These are phyloP conservation scores for Alternaria triticina DNA, from an alignment of 2,329 filamentous ascomycete species.

Conservation along the genomic window DNA sequence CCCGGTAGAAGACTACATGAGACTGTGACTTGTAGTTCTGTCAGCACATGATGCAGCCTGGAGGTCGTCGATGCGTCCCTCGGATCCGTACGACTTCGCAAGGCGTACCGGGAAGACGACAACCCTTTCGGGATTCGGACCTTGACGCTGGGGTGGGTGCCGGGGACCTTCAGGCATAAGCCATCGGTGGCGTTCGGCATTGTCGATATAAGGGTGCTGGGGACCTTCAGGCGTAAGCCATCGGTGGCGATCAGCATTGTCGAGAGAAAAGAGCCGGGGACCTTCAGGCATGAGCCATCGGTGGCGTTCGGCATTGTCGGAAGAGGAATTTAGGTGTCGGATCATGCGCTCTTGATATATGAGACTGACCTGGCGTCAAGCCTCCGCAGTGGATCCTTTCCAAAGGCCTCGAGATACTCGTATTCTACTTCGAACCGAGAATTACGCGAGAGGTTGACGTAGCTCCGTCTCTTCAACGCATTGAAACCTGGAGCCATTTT, in stretches of 20 bases:
- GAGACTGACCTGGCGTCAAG: slow-evolving; percentile 14
- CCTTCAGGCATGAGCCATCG: slow-evolving; percentile 4
- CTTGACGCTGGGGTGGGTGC: neutral
- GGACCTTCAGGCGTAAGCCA: slow-evolving; percentile 4
- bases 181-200: slow-evolving; percentile 7
- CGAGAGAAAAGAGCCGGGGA: neutral
- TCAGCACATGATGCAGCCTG: neutral
- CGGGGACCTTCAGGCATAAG: slow-evolving; percentile 2
- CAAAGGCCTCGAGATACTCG: slow-evolving; percentile 17
- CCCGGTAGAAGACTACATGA: neutral
- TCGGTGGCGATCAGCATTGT: slow-evolving; percentile 9
- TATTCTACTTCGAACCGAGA: slow-evolving; percentile 22
- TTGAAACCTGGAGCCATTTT: slow-evolving; percentile 15
- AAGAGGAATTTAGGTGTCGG: neutral
- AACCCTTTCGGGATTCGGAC: neutral
- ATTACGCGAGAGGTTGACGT: slow-evolving; percentile 23
- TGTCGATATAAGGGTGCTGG: slow-evolving; percentile 1
- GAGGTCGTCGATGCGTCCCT: neutral
- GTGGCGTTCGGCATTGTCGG: slow-evolving; percentile 8
- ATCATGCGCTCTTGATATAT: slow-evolving; percentile 5
- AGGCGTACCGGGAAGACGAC: neutral
- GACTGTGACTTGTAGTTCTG: neutral
- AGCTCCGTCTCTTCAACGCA: slow-evolving; percentile 23
- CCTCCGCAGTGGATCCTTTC: neutral
- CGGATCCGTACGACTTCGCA: neutral